Evolutionary conservation across 2,329 filamentous ascomycete species (phyloP).

Genomic region (Penicillium sp.): DNA sequence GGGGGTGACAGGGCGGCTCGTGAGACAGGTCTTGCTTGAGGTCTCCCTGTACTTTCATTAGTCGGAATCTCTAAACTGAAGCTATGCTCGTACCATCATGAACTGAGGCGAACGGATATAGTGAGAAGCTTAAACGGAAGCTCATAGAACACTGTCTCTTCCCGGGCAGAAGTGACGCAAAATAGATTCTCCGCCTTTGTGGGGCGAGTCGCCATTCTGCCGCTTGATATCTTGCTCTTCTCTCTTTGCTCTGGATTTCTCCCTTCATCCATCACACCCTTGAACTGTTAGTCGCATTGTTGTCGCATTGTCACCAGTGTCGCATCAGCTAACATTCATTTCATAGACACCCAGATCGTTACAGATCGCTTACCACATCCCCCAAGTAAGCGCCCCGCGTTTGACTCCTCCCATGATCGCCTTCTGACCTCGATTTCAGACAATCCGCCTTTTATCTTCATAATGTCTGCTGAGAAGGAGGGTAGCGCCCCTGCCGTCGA

Average conservation of each 20-base stretch:
- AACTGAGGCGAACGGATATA: neutral
- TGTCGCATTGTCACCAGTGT: neutral
- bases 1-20: slow-evolving; percentile 79
- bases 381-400: slow-evolving; percentile 13
- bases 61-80: slow-evolving; percentile 4
- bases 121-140: slow-evolving; percentile 4
- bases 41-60: slow-evolving; percentile 26
- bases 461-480: slow-evolving; percentile 23
- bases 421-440: slow-evolving; percentile 3
- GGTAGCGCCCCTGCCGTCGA: slow-evolving; percentile 54
- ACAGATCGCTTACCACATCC: neutral
- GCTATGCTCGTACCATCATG: slow-evolving; percentile 9
- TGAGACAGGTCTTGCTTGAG: slow-evolving; percentile 69
- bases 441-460: neutral
- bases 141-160: slow-evolving; percentile 8
- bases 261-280: neutral
- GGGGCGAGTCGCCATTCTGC: slow-evolving; percentile 25
- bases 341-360: neutral
- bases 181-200: slow-evolving; percentile 38
- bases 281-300: slow-evolving; percentile 2
- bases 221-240: slow-evolving; percentile 29
- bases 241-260: slow-evolving; percentile 9
- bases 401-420: neutral
- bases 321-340: neutral
- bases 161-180: slow-evolving; percentile 28